These are phyloP conservation scores for Lepidium campestre DNA, from an alignment of 441 rosid species.

Conservation along the genomic window DNA sequence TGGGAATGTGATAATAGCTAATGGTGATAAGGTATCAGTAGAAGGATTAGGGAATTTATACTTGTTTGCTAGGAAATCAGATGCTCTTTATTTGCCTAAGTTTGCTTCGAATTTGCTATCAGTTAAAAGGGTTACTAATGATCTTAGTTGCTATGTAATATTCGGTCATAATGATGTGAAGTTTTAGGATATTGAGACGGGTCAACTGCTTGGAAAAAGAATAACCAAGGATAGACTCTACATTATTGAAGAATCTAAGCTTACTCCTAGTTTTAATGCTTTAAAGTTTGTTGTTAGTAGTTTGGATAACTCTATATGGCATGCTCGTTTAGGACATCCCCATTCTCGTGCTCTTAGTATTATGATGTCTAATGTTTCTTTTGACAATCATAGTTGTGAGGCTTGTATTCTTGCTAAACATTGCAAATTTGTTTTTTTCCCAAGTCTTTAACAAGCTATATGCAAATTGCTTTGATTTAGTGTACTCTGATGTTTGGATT, in stretches of 20 bases:
- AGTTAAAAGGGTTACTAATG: background rate
- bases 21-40: no score
- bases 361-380: no score
- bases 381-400: background rate
- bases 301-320: background rate
- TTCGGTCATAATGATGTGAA: no score
- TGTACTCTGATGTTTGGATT: no score
- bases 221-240: background rate
- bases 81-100: background rate
- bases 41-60: background rate
- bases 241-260: no score
- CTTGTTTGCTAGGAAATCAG: background rate
- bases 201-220: background rate
- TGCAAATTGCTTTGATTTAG: no score
- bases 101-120: background rate
- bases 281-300: background rate
- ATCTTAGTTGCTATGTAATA: background rate
- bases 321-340: background rate
- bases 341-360: background rate
- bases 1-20: background rate
- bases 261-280: no score
- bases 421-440: no score
- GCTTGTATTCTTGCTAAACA: no score
- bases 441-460: no score
- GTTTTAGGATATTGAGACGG: background rate